These are phyloP conservation scores for Hanseniaspora sp. DNA, from an alignment of 1,139 yeast genomes.

Conservation along the genomic window DNA sequence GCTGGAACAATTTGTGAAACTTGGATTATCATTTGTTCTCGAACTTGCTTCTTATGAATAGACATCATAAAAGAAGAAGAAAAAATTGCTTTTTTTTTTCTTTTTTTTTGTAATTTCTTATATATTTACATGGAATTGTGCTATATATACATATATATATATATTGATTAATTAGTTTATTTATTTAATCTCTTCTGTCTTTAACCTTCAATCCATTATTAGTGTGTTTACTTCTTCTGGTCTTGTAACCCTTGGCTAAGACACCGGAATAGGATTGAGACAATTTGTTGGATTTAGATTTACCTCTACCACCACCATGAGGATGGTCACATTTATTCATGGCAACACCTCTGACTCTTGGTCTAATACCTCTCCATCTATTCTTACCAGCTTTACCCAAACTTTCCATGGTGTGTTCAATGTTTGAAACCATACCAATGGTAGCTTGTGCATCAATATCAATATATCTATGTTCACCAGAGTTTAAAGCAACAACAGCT, in stretches of 20 bases:
- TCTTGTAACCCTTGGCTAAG: conserved; percentile 81
- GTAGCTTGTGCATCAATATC: conserved; percentile 84
- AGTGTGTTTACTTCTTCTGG: conserved; percentile 78
- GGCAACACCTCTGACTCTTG: conserved; percentile 95
- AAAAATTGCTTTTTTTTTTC: neutral
- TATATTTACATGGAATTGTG: conserved; percentile 3
- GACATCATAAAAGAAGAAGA: neutral
- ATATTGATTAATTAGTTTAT: conserved; percentile 16
- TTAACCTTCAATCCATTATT: conserved; percentile 66
- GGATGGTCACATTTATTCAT: conserved; percentile 98
- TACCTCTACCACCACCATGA: conserved; percentile 99
- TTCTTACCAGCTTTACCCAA: conserved; percentile 97
- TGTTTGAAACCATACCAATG: conserved; percentile 86
- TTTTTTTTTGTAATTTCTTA: neutral
- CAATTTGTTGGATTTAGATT: conserved; percentile 86
- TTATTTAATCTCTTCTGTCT: conserved; percentile 50
- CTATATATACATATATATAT: neutral
- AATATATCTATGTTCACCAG: conserved; percentile 90
- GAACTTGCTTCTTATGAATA: conserved; percentile 43
- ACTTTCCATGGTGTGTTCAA: conserved; percentile 79
- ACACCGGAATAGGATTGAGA: conserved; percentile 97
- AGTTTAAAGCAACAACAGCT: conserved; percentile 71
- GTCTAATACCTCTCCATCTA: conserved; percentile 87
- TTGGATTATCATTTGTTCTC: conserved; percentile 57
- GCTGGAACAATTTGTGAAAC: conserved; percentile 64